Base-by-base conservation (phyloP, 306 rosid species). In the Sicyos edulis region DNA sequence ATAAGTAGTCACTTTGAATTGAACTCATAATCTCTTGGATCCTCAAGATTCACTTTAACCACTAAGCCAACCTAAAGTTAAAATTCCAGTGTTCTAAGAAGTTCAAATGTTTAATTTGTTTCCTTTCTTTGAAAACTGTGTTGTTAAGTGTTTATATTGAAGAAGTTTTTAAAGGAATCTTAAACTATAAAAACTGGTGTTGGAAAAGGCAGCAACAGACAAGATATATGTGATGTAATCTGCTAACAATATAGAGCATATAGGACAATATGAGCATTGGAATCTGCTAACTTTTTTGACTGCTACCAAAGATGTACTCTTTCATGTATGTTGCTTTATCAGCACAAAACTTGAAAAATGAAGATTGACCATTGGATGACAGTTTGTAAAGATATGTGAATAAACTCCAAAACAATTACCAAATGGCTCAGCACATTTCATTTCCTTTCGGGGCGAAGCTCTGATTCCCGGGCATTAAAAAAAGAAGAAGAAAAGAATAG, bases 221-320 rank as follows among this genome's bases (percentile, higher is more conserved):
- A 67, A 67, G 72, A 67, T 4, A 22, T 45, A 40, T 12, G 55
- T 42, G 55, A 14, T 22, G 55, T 42, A 19, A 10, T 19, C 17
- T 65, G 71, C 71, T 65, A 52, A 20, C 34, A 65, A 20, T 5
- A 20, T 19, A 7, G 71, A 42, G 53, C 71, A 62, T 34, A 62
- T 62, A 45, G 40, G 71, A 65, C 71, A 65, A 65, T 26, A 19
- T 42, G 0, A 42, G 54, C 54, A 47, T 67, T 13, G 72, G 72
- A 47, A 67, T 47, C 47, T 67, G 14, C 56, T 21, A 47, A 49
- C 13, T 67, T 67, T 29, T 40, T 64, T 17, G 16, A 44, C 32
- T 44, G 17, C 3, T 42, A 20, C 34, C 22, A 6, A 65, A 10
- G 17, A 9, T 44, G 54, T 65, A 19, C 24, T 15, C 52, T 37